A percentile compares a stretch with the other conserved stretches of the same genome.
These are phyloP conservation scores for Paecilomyces sp. DNA, from an alignment of 2,329 filamentous ascomycete genomes.

Conservation along the genomic window DNA sequence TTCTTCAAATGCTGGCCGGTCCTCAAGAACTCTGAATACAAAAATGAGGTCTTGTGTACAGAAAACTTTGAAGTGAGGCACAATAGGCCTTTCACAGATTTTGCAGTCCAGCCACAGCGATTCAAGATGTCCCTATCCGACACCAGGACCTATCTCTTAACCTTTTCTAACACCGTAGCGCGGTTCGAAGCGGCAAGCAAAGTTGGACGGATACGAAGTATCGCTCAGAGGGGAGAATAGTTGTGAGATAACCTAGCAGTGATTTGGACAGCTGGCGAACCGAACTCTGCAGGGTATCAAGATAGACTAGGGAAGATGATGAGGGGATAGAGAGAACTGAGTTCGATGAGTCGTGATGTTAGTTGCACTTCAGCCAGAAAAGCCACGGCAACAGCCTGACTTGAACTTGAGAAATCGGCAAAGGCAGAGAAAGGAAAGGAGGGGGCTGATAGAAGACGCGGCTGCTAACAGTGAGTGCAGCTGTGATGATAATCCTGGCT, in stretches of 20 bases:
- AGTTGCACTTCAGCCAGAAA: neutral
- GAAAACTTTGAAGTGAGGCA: conserved; percentile 4
- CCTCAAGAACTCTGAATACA: conserved; percentile 26
- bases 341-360: neutral
- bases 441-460: neutral
- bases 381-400: neutral
- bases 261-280: neutral
- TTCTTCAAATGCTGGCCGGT: conserved; percentile 19
- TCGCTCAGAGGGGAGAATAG: neutral
- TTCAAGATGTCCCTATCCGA: neutral
- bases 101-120: neutral
- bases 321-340: neutral
- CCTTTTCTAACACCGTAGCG: neutral
- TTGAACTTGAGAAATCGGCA: neutral
- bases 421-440: neutral
- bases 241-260: neutral
- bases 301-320: neutral
- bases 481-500: neutral
- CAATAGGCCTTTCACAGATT: neutral
- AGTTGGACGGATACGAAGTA: neutral
- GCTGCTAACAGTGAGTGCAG: neutral
- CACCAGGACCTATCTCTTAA: neutral
- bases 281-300: neutral
- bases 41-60: conserved; percentile 23
- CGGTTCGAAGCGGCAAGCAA: neutral